A percentile compares a stretch with the other conserved stretches of the same genome.
Evolutionary conservation across 2,329 filamentous ascomycete species (phyloP).

Genomic region (Talaromyces verruculosus): DNA sequence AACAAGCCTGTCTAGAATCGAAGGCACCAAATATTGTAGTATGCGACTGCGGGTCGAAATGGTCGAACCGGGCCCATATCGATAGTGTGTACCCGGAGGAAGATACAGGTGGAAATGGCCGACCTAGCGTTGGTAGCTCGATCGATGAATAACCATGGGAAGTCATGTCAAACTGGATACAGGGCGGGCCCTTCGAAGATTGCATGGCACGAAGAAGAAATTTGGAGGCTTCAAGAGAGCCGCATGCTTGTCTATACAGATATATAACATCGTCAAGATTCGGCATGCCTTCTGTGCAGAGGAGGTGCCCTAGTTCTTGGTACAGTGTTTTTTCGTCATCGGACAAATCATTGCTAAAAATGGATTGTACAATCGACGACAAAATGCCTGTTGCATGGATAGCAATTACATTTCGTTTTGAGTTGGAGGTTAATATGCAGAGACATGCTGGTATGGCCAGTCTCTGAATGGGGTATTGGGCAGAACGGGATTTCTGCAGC

Average conservation of each 20-base stretch:
- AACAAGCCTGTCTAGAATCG: conserved; percentile 87
- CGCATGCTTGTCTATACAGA: conserved; percentile 61
- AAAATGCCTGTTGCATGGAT: conserved; percentile 72
- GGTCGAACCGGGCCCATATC: conserved; percentile 84
- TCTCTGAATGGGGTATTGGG: conserved; percentile 34
- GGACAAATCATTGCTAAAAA: conserved; percentile 59
- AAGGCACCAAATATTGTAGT: conserved; percentile 96
- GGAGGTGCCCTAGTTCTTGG: conserved; percentile 63
- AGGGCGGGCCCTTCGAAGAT: conserved; percentile 73
- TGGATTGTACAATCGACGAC: conserved; percentile 63
- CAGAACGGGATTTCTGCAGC: conserved; percentile 60
- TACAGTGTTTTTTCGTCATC: conserved; percentile 60
- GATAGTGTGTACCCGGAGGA: conserved; percentile 84
- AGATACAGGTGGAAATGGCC: conserved; percentile 76
- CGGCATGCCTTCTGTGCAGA: conserved; percentile 75
- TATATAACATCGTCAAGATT: conserved; percentile 79
- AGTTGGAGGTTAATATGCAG: conserved; percentile 57
- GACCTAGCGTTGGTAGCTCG: conserved; percentile 82
- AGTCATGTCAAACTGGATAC: conserved; percentile 92
- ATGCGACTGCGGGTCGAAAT: conserved; percentile 79
- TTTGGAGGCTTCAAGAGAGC: conserved; percentile 56
- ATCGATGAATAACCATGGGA: conserved; percentile 84
- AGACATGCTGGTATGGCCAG: conserved; percentile 67
- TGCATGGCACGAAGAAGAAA: conserved; percentile 75
- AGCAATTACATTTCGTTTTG: conserved; percentile 67